A percentile compares a stretch with the other conserved stretches of the same genome.
Evolutionary conservation across 192 early-diverging fungal species (phyloP).

Genomic region (Backusella parvicylindrica): DNA sequence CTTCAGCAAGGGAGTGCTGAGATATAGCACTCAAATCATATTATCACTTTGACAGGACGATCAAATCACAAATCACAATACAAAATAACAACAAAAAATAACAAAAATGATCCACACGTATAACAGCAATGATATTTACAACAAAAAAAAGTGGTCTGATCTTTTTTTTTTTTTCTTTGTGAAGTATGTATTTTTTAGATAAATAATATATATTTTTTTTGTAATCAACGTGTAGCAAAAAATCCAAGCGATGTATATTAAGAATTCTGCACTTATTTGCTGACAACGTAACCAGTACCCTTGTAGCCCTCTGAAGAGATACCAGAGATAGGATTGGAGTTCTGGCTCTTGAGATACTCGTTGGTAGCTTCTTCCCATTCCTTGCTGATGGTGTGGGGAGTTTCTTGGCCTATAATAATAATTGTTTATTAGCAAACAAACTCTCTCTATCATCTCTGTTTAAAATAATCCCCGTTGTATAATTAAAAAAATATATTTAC

Average conservation of each 20-base stretch:
- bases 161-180: no score
- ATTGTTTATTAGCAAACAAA: neutral
- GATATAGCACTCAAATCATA: no score
- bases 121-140: no score
- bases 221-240: neutral
- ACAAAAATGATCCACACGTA: no score
- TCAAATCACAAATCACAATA: no score
- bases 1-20: no score
- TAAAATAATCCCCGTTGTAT: neutral
- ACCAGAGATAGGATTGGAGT: conserved; percentile 76
- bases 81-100: no score
- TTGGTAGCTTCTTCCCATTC: conserved; percentile 86
- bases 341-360: conserved; percentile 63
- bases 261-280: conserved; percentile 30
- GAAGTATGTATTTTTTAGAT: no score
- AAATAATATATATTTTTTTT: no score
- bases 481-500: conserved; percentile 33
- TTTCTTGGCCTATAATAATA: conserved; percentile 47
- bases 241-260: neutral
- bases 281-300: conserved; percentile 68
- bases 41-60: no score
- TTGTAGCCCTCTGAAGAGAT: conserved; percentile 76
- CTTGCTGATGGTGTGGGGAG: conserved; percentile 65
- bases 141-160: no score
- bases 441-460: neutral